Evolutionary conservation across 78 protist species (phyloP).

Genomic region (Dictyostelium purpureum): DNA sequence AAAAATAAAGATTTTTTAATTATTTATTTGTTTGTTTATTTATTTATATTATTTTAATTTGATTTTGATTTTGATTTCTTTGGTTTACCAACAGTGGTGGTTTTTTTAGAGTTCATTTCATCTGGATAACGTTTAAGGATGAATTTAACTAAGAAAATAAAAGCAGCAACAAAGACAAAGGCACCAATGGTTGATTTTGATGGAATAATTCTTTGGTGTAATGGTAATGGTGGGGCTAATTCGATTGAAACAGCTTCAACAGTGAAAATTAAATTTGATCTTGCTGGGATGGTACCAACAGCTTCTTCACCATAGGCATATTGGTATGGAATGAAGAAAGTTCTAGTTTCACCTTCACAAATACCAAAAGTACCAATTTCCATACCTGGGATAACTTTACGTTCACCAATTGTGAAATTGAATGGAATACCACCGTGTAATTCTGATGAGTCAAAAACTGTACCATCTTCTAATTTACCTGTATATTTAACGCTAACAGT

Average conservation of each 20-base stretch:
- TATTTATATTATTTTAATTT: neutral
- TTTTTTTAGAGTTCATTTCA: neutral
- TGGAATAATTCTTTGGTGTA: slow-evolving; percentile 33
- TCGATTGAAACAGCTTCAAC: slow-evolving; percentile 24
- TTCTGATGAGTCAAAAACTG: slow-evolving; percentile 58
- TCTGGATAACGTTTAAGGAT: neutral
- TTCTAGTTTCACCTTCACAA: slow-evolving; percentile 71
- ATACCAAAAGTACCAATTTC: slow-evolving; percentile 42
- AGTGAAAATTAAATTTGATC: slow-evolving; percentile 37
- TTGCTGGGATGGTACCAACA: slow-evolving; percentile 37
- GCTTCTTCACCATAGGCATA: slow-evolving; percentile 79
- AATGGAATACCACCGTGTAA: slow-evolving; percentile 48
- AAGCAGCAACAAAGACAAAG: slow-evolving; percentile 8
- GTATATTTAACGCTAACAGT: neutral
- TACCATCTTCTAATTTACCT: slow-evolving; percentile 75
- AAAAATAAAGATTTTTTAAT: too few relatives aligned
- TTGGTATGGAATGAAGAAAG: slow-evolving; percentile 50
- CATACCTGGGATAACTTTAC: slow-evolving; percentile 43
- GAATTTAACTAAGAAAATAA: neutral
- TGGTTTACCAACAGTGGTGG: neutral
- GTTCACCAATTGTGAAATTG: slow-evolving; percentile 39
- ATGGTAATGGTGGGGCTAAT: slow-evolving; percentile 19
- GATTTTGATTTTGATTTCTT: neutral
- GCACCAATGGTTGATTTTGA: slow-evolving; percentile 14
- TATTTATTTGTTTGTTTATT: neutral